Base-by-base conservation (phyloP, 1,284 basidiomycete genomes). In the Austropuccinia psidii region DNA sequence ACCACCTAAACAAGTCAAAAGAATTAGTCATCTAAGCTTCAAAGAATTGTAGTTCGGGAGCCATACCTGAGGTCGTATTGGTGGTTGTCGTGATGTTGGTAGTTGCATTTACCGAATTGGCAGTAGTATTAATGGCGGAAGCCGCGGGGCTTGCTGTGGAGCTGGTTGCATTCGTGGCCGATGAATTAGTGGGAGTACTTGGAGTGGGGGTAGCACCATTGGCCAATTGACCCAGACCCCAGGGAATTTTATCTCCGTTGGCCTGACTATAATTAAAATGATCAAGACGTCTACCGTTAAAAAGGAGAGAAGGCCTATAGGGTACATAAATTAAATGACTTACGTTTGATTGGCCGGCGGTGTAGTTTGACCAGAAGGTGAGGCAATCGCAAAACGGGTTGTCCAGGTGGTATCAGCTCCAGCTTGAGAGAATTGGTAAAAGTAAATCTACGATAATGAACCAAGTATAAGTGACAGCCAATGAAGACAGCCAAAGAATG, bases 351-450 rank as follows among this genome's bases (percentile, higher is more conserved):
- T 58, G 17, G 62, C 37, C 0, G 89, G 84, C n/a, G 85, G 76
- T 0, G 83, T 84, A 39, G 84, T 82, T 5, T 80, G 76, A 4
- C 87, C 87, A 39, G 81, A 77, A 1, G 84, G 67, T 47, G 84
- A 84, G 0, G 88, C 86, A 78, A 93, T 90, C 49, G 88, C 83
- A 84, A 92, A 93, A 47, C 91, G 88, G 8, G 86, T 87, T 0
- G 90, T 90, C 90, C 91, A 93, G 21, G 83, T 83, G 54, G 83
- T 84, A 76, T 83, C 81, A 37, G 75, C 52, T 3, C 69, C 77
- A 62, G 74, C 65, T 75, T 78, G 75, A 31, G 76, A 76, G 77
- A 78, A 80, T 73, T 81, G 79, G 76, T 77, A 78, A 60, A 80
- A 78, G 76, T 77, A 77, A 27, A 60, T 54, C 47, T 52, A 33